Percentiles rank a stretch among this genome's conserved stretches.
Evolutionary conservation across 2,329 filamentous ascomycete genomes (phyloP).

Genomic region (Sclerotinia minor): DNA sequence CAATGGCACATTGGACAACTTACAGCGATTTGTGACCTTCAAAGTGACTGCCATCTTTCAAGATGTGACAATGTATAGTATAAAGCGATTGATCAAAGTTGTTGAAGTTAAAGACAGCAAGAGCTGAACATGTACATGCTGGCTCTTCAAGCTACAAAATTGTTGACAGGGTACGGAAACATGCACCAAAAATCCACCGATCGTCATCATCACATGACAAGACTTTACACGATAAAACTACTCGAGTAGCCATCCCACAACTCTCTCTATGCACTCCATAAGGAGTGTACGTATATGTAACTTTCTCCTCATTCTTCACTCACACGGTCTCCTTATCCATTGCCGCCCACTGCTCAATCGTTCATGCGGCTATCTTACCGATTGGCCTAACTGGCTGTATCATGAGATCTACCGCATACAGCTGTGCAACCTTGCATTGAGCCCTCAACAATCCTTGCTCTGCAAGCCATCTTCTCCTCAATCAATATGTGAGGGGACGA

Average conservation of each 20-base stretch:
- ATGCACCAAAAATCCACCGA: background rate
- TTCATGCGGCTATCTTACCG: no score
- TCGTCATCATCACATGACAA: background rate
- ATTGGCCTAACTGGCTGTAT: background rate
- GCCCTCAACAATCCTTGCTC: slow-evolving; percentile 2
- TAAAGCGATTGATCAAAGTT: background rate
- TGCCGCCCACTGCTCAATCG: no score
- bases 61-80: background rate
- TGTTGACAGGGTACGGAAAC: slow-evolving; percentile 13
- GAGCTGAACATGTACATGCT: background rate
- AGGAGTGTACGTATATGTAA: no score
- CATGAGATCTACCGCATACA: slow-evolving; percentile 8
- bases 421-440: slow-evolving; percentile 10
- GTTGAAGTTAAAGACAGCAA: background rate
- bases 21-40: slow-evolving; percentile 25
- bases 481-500: background rate
- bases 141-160: slow-evolving; percentile 13
- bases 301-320: background rate
- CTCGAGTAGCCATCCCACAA: background rate
- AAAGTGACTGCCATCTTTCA: slow-evolving; percentile 24
- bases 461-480: slow-evolving; percentile 23
- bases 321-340: background rate
- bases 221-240: no score
- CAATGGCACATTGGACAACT: background rate
- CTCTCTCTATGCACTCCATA: no score